Base-by-base conservation (phyloP, 2,329 filamentous ascomycete species). In the Penicillium freii region DNA sequence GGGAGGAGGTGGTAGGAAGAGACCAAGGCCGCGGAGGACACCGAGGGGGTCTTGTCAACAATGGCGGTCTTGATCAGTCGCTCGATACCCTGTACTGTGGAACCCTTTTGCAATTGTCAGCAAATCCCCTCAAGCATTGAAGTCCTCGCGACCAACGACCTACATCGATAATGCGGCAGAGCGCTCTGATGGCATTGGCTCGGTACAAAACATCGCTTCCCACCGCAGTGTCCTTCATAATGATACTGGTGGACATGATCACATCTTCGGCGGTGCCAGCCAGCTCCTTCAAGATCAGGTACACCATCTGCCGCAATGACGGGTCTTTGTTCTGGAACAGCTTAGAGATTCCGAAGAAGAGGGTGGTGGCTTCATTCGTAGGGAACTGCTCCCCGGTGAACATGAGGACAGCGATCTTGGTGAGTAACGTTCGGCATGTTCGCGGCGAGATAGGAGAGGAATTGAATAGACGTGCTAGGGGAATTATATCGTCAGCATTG, bases 261-360 rank as follows among this genome's bases (percentile, higher is more conserved):
- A 97, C 95, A 82, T 99, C 94, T 80, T 97, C 92, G 58, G 94
- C 94, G 25, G 92, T 96, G 76, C 87, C 87, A 66, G 93, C 91
- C 71, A 99, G 83, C 84, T 99, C 94, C 85, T 97, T 99, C 81
- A 97, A 91, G 74, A 97, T 88, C 66, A 97, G 84, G 80, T 97
- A 96, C 51, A 99, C 93, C 92, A 97, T 97, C 82, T 99, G 94
- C 71, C 94, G 91, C 73, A 99, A 83, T 69, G 91, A 93, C 70
- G 92, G 90, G 88, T 99, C 94, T 79, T 97, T 97, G 80, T 97
- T 97, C 82, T 97, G 93, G 84, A 99, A 99, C 60, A 97, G 85
- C 84, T 97, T 97, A 61, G 93, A 97, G 77, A 96, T 97, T 69
- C 93, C 92, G 76, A 97, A 97, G 86, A 99, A 99, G 65, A 99